Evolutionary conservation across 345 rosid species (phyloP).

Genomic region (Xanthoceras sorbifolium): DNA sequence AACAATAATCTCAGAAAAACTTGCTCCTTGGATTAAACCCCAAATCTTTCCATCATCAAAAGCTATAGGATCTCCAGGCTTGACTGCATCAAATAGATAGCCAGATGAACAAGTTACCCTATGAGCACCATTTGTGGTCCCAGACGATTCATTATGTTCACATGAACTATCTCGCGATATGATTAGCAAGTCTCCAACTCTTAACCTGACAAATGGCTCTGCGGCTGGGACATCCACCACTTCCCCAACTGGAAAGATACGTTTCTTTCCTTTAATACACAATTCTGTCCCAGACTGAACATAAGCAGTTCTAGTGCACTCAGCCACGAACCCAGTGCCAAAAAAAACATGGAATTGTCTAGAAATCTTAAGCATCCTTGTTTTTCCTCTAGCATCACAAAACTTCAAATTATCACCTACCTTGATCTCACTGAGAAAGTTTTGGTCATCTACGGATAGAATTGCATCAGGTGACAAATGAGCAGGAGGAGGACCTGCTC

Average conservation of each 20-base stretch:
- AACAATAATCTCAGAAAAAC: constrained; percentile 57
- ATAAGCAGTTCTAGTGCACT: constrained; percentile 57
- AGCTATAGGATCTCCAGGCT: constrained; percentile 61
- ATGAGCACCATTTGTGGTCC: constrained; percentile 36
- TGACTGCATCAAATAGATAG: constrained; percentile 62
- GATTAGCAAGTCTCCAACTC: constrained; percentile 62
- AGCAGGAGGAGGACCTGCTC: constrained; percentile 54
- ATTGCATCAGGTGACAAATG: constrained; percentile 53
- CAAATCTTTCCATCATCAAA: constrained; percentile 75
- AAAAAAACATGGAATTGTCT: constrained; percentile 49
- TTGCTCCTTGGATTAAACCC: constrained; percentile 61
- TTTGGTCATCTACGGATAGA: constrained; percentile 42
- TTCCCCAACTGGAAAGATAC: constrained; percentile 40
- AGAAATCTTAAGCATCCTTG: constrained; percentile 48
- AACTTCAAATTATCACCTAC: constrained; percentile 54
- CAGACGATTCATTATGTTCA: constrained; percentile 28
- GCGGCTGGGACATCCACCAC: constrained; percentile 61
- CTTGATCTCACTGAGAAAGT: constrained; percentile 45
- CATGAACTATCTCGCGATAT: constrained; percentile 46
- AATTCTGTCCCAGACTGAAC: constrained; percentile 55
- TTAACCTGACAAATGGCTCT: constrained; percentile 51
- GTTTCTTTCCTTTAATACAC: constrained; percentile 49
- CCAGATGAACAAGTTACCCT: constrained; percentile 57
- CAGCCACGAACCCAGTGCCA: constrained; percentile 57
- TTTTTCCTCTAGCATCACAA: constrained; percentile 59